phyloP scores from a whole-genome alignment of 2,329 filamentous ascomycete species.

The Aspergillus nomiae region DNA sequence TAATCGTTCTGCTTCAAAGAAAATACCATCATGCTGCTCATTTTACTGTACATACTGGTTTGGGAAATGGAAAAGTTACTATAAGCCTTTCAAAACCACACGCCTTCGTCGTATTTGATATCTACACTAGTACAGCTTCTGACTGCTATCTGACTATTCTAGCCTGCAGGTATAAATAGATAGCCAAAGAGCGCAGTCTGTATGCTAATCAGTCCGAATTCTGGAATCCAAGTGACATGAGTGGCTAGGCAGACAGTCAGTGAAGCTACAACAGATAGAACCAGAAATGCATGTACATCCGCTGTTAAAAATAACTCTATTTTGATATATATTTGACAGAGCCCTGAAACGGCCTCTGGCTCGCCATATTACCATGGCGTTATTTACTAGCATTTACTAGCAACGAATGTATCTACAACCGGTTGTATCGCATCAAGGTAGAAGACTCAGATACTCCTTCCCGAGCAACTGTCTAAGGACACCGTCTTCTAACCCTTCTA shows the following conservation, averaged over 20 bases:
- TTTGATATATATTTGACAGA: background rate
- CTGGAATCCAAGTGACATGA: too few species aligned
- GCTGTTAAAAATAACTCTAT: background rate
- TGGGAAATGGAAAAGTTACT: background rate
- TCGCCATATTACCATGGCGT: background rate
- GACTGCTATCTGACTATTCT: too few species aligned
- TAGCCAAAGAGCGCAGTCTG: too few species aligned
- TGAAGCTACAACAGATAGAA: background rate
- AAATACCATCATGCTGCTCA: background rate
- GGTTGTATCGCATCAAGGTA: background rate
- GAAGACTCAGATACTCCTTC: slow-evolving; percentile 12
- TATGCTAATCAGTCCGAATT: too few species aligned
- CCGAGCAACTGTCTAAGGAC: slow-evolving; percentile 22
- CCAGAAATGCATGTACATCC: too few species aligned
- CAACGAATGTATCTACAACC: background rate
- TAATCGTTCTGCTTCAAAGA: background rate
- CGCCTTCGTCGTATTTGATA: background rate
- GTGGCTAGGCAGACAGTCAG: too few species aligned
- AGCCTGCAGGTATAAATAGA: too few species aligned
- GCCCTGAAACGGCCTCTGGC: background rate
- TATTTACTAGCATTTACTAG: background rate
- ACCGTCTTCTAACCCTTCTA: slow-evolving; percentile 24
- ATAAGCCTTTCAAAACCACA: background rate
- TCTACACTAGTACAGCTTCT: background rate
- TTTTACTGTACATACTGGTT: background rate